Base-by-base conservation (phyloP, 2,329 filamentous ascomycete genomes). In the Pseudogymnoascus verrucosus region DNA sequence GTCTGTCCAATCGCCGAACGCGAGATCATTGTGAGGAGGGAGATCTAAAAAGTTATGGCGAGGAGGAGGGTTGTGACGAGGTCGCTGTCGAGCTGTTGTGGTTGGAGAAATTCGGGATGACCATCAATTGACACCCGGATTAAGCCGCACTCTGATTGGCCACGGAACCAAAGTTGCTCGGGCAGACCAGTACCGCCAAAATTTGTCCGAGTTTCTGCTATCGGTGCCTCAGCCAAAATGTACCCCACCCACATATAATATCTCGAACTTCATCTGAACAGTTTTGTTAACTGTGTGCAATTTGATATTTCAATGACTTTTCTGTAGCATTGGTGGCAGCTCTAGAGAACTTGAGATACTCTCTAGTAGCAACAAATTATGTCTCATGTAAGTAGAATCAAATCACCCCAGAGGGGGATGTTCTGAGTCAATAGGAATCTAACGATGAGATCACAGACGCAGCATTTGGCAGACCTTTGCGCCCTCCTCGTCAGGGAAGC, bases 401-500 rank as follows among this genome's bases (percentile, higher is more conserved):
- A 66, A 67, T 65, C 62, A 62, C 71, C 42, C 62, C 62, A 65
- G 26, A 61, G 34, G 68, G 68, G 68, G 64, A 65, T 67, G 67
- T 62, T 66, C 69, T 71, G 67, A 68, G 68, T 63, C 64, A 67
- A 57, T 57, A 19, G 47, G 47, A 57, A 57, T 57, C 47, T 64
- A 67, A 65, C 66, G 54, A 69, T 68, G 66, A 34, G 39, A 39
- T 65, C 59, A 62, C 67, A 88, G 85, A 86, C 85, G 66, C 86
- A 91, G 79, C 84, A 89, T 75, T 83, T 89, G 69, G 86, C 89
- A 72, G 91, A 97, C 84, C 90, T 98, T 73, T 96, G 91, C 80
- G 85, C 88, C 79, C 86, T 96, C 74, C 84, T 97, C 67, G 88
- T 98, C 67, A 87, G 92, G 74, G 92, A 97, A 74, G 83, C 90